Conservation (phyloP, 177 flowering plant species). For the Tripterygium wilfordii region DNA sequence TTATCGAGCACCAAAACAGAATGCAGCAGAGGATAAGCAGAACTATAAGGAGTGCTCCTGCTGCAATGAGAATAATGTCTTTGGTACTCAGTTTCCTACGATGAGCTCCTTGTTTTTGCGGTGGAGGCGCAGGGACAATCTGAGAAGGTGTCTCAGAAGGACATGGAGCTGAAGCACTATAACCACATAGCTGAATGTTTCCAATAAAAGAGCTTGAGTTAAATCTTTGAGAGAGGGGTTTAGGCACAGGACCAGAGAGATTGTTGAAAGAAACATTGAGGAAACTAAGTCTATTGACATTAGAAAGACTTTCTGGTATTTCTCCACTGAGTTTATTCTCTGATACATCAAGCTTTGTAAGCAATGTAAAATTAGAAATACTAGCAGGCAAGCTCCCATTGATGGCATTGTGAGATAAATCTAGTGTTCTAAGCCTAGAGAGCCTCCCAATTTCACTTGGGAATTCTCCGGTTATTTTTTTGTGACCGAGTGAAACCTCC, state of each 20-base stretch:
- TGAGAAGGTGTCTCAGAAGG: constrained; percentile 37
- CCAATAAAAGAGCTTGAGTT: constrained; percentile 80
- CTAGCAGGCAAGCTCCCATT: constrained; percentile 45
- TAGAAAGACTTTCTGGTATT: constrained; percentile 57
- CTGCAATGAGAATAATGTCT: constrained; percentile 76
- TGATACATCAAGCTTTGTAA: constrained; percentile 55
- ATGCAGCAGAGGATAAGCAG: constrained; percentile 55
- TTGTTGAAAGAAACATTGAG: constrained; percentile 79
- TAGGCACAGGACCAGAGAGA: constrained; percentile 80
- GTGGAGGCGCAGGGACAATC: constrained; percentile 18
- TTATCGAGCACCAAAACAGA: constrained; percentile 56
- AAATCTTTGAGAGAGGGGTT: constrained; percentile 51
- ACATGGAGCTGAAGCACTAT: constrained; percentile 46
- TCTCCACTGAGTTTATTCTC: constrained; percentile 55
- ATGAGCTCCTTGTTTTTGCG: constrained; percentile 8
- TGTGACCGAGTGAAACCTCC: constrained; percentile 45
- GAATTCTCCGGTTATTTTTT: constrained; percentile 45
- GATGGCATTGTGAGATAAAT: constrained; percentile 47
- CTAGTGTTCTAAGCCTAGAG: constrained; percentile 33
- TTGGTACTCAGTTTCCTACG: constrained; percentile 49
- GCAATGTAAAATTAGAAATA: constrained; percentile 32
- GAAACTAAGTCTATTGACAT: constrained; percentile 33
- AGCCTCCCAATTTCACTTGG: constrained; percentile 45
- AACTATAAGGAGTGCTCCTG: constrained; percentile 58
- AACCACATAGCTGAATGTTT: constrained; percentile 82